Conservation (phyloP, 345 rosid species). For the Hypericum androsaemum region DNA sequence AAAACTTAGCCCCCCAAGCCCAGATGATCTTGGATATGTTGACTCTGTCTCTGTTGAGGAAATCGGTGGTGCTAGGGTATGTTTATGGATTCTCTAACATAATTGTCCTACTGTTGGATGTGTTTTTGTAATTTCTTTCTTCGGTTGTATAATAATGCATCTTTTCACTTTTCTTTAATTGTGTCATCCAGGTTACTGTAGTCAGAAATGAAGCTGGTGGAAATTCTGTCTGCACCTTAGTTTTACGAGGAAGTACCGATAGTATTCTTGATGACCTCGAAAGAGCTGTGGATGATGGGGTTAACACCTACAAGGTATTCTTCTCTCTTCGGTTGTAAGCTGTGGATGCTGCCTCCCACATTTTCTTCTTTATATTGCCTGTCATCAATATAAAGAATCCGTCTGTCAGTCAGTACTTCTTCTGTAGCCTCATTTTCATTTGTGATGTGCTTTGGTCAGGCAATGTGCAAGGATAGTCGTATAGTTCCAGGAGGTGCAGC, state of each 20-base stretch:
- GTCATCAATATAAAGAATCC: neutral
- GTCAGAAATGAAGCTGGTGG: conserved; percentile 93
- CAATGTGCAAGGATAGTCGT: conserved; percentile 98
- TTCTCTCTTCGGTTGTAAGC: neutral
- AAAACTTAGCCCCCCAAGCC: conserved; percentile 79
- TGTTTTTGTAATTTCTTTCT: neutral
- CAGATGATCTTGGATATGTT: conserved; percentile 81
- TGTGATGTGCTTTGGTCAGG: conserved; percentile 30
- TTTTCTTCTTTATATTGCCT: neutral
- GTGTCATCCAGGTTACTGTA: conserved; percentile 52
- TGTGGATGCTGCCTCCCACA: neutral
- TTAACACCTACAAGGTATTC: conserved; percentile 84
- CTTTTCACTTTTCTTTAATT: neutral
- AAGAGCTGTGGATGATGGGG: conserved; percentile 99
- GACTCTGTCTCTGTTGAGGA: conserved; percentile 91
- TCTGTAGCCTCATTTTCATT: neutral
- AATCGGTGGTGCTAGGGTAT: conserved; percentile 92
- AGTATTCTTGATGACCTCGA: conserved; percentile 97
- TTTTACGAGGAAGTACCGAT: conserved; percentile 91
- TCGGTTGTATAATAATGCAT: neutral
- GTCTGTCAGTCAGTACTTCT: no score
- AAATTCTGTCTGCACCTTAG: conserved; percentile 73
- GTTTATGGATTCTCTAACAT: conserved; percentile 11
- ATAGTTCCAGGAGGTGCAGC: conserved; percentile 92
- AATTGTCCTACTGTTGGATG: neutral